Evolutionary conservation across 805 yeast species (phyloP), one percentile per base, ranked within the genome.

Genomic region (Metschnikowia baotianmanensis): DNA sequence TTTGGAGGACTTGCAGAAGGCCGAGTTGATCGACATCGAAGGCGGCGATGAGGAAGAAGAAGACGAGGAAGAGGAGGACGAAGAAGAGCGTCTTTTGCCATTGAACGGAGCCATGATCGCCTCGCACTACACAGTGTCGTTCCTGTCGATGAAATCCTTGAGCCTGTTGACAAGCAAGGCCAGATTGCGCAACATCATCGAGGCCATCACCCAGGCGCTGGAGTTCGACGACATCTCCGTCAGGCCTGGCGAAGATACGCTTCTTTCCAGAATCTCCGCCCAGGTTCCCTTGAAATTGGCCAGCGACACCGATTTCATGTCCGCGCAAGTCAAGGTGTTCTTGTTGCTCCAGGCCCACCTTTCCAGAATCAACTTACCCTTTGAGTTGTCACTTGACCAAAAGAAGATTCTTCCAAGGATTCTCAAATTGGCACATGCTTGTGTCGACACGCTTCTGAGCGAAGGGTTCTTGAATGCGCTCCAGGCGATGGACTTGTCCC

Each of bases 401-500:
- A 63, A 68, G 24, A 20, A 57, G 0, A 72, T 89, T 1, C 58
- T 90, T 11, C 62, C 67, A 16, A 72, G 63, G 31, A 60, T 77
- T 0, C 45, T 83, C 34, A 69, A 67, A 3, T 54, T 89, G 16
- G 61, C 86, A 6, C 72, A 80, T 50, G 86, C 91, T 0, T 65
- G 80, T 34, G 81, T 86, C 15, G 97, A 93, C 58, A 64, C 83
- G 1, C 64, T 89, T 27, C 81, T 96, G 0, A 77, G 87, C 49
- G 88, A 88, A 44, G 96, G 97, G 0, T 69, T 75, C 49, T 63
- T 90, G 53, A 84, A 80, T 58, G 89, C 95, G 0, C 71, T 87
- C 49, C 72, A 76, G 32, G 91, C 87, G 0, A 86, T 93, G 86
- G 97, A 93, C 57, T 57, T 89, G 37, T 75, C 85, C 1, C 99